Base-by-base conservation (phyloP, 176 grass and related monocot genomes). In the Juncus inflexus region DNA sequence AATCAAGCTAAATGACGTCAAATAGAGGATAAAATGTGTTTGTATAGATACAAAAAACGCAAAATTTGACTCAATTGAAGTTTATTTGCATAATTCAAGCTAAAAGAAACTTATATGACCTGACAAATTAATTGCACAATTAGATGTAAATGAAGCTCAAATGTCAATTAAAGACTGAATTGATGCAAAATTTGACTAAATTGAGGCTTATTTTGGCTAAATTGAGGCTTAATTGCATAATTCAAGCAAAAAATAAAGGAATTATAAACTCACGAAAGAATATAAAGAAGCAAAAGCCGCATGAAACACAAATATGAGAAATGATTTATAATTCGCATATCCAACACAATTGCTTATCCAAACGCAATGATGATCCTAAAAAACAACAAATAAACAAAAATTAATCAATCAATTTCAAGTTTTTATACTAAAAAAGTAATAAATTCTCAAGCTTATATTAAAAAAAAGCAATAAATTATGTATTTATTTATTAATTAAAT, bases 271-370 rank as follows among this genome's bases (percentile, higher is more conserved):
- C 82, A 99, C 88, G 14, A 41, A 72, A 9, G 94, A 89, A 79
- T 92, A 92, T 54, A 99, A 84, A 60, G 94, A 99, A 16, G 79
- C 82, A 3, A 86, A 72, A 52, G 88, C 76, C 65, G 85, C 94
- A 86, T 92, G 74, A 14, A 99, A 82, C 45, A 92, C 75, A 49
- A 81, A 99, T 37, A 99, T 78, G 61, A 99, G 77, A 67, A 86
- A 99, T 4, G 85, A 14, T 63, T 99, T 99, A 79, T 92, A 99
- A 54, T 99, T 99, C 10, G 82, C 60, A 60, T 99, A 99, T 50
- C 94, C 94, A 55, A 99, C 88, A 37, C 94, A 99, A 70, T 99
- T 99, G 75, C 87, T 86, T 66, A 99, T 89, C 88, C 94, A 99
- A 4, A 86, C 71, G 78, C 94, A 99, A 60, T 99, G 94, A 84